Evolutionary conservation across 1,284 basidiomycete species (phyloP), one percentile per base, ranked within the genome.

Genomic region (Melanopsichium pennsylvanicum): DNA sequence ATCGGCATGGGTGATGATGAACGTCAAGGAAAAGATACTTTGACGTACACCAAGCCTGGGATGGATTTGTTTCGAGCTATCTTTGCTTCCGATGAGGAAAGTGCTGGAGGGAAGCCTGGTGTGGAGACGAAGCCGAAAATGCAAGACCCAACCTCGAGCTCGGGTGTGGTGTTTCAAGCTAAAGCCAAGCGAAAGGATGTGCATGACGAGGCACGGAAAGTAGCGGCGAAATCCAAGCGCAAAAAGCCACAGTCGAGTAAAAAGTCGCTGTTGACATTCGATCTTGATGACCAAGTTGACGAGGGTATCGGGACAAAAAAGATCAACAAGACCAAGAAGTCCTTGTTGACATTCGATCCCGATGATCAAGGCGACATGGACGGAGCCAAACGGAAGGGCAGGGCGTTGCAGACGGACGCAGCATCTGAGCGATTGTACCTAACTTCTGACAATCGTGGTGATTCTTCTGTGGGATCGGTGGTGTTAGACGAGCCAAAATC

Each of bases 1-100:
- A 86, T 97, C 26, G 93, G 93, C 0, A 83, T 87, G 88, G 93
- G 90, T 10, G 92, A 95, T 43, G 93, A 96, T 76, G 90, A 92
- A 42, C 86, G 86, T 38, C 92, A 95, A 78, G 92, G 91, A 0
- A 81, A 86, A 34, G 93, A 96, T 76, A 93, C 88, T 10, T 83
- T 95, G 66, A 92, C 89, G 0, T 94, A 94, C 80, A 85, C 90
- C 62, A 87, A 91, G 37, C 95, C 95, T 2, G 84, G 88, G 2
- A 90, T 93, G 85, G 91, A 94, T 75, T 88, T 97, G 33, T 97
- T 97, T 85, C 95, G 95, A 80, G 92, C 80, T 13, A 79, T 83
- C 36, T 83, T 83, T 67, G 82, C 50, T 5, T 59, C 59, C 2
- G 56, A 92, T 88, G 54, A 93, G 88, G 38, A 91, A 87, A 78